Conservation (phyloP, 371 early-diverging fungal genomes). For the Sporodiniella umbellata region DNA sequence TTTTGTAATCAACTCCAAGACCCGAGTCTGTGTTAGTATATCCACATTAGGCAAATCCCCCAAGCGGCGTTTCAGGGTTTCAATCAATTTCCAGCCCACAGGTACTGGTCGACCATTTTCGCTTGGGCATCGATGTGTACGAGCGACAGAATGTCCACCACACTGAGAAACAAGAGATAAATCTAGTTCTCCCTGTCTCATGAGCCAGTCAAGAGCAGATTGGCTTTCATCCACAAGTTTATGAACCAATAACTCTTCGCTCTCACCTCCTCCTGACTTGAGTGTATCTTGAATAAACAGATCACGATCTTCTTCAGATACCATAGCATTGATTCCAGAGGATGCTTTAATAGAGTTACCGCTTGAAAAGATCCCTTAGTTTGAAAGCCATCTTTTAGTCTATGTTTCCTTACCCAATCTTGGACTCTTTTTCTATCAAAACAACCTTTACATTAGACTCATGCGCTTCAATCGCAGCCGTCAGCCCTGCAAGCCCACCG, state of each 20-base stretch:
- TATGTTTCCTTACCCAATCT: constrained; percentile 42
- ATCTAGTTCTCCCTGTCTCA: constrained; percentile 54
- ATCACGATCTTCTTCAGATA: constrained; percentile 58
- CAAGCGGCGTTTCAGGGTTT: constrained; percentile 37
- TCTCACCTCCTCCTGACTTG: constrained; percentile 67
- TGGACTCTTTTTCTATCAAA: constrained; percentile 74
- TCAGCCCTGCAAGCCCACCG: constrained; percentile 79
- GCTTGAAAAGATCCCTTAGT: too few relatives aligned
- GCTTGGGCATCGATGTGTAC: constrained; percentile 68
- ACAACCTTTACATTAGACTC: constrained; percentile 58
- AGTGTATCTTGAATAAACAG: constrained; percentile 72
- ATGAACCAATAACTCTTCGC: constrained; percentile 52
- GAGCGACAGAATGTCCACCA: constrained; percentile 67
- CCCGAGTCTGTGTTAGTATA: constrained; percentile 44
- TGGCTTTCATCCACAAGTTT: constrained; percentile 63
- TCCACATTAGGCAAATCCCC: constrained; percentile 28
- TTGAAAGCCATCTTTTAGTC: background rate
- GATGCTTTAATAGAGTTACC: constrained; percentile 83
- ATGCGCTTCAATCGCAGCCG: constrained; percentile 75
- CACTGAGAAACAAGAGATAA: constrained; percentile 71
- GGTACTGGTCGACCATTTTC: constrained; percentile 57
- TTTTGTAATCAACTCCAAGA: constrained; percentile 11
- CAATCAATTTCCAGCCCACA: constrained; percentile 68
- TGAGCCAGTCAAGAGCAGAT: constrained; percentile 72
- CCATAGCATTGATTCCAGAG: constrained; percentile 83